A percentile compares a stretch with the other conserved stretches of the same genome.
phyloP scores from a whole-genome alignment of 1,284 basidiomycete species.

The Microbotryum silenes-acaulis region DNA sequence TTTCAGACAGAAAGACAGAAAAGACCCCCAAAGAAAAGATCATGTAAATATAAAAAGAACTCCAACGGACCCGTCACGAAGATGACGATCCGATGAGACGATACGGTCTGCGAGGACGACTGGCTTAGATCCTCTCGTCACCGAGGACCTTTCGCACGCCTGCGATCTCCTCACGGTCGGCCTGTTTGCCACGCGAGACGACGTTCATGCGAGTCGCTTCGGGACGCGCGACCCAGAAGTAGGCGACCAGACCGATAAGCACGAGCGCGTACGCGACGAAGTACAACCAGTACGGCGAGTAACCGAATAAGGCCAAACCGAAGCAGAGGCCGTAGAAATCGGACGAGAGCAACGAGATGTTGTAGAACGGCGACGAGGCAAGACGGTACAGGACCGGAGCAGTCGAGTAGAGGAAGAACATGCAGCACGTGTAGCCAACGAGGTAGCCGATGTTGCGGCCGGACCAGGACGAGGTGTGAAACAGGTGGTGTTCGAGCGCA shows the following conservation, averaged over 20 bases:
- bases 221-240: conserved; percentile 25
- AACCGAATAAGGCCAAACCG: conserved; percentile 49
- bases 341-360: conserved; percentile 67
- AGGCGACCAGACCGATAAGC: conserved; percentile 27
- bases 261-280: conserved; percentile 26
- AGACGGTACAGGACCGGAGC: conserved; percentile 75
- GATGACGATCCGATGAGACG: too few species aligned
- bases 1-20: too few species aligned
- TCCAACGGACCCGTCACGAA: too few species aligned
- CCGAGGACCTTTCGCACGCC: conserved; percentile 24
- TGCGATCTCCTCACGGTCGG: conserved; percentile 15
- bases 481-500: conserved; percentile 59
- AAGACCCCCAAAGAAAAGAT: too few species aligned
- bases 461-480: conserved; percentile 61
- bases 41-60: too few species aligned
- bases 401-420: conserved; percentile 73
- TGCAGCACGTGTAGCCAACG: conserved; percentile 57
- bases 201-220: conserved; percentile 26
- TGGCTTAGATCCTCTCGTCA: not conserved
- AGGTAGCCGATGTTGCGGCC: conserved; percentile 62
- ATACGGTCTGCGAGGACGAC: too few species aligned
- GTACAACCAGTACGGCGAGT: conserved; percentile 30
- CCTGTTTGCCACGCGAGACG: conserved; percentile 26
- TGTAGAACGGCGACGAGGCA: conserved; percentile 73
- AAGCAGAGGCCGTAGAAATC: conserved; percentile 79